Evolutionary conservation across 768 basidiomycete genomes (phyloP).

Genomic region (Lepiota subincarnata): DNA sequence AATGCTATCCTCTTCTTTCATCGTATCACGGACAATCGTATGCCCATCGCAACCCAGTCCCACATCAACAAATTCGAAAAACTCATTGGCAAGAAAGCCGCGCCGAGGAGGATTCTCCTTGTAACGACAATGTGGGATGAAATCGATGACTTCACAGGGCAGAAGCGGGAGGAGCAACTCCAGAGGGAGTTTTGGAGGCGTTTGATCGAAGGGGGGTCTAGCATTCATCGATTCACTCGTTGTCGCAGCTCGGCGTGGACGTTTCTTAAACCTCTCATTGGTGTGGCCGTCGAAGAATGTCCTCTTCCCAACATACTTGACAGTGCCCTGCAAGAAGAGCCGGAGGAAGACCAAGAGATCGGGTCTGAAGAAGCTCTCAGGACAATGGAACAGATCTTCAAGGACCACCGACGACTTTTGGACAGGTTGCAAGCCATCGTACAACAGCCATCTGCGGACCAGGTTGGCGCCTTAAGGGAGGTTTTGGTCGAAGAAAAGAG

Average conservation of each 20-base stretch:
- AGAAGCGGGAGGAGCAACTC: neutral
- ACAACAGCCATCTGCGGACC: neutral
- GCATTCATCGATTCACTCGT: neutral
- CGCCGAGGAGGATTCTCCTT: constrained; percentile 3
- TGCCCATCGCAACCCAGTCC: constrained; percentile 9
- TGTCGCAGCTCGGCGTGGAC: constrained; percentile 4
- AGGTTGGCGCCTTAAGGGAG: neutral
- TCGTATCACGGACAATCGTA: constrained; percentile 10
- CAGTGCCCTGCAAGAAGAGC: constrained; percentile 8
- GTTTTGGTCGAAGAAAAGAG: constrained; percentile 7
- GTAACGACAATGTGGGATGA: constrained; percentile 12
- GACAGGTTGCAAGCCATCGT: constrained; percentile 5
- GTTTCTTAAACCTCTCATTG: constrained; percentile 5
- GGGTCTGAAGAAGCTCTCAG: constrained; percentile 5
- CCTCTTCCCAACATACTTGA: constrained; percentile 6
- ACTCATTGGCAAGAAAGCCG: constrained; percentile 7
- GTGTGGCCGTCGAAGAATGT: neutral
- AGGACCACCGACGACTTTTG: constrained; percentile 2
- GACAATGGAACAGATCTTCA: constrained; percentile 9
- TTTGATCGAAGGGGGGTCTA: constrained; percentile 10
- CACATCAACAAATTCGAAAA: constrained; percentile 11
- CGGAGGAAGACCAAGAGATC: constrained; percentile 3
- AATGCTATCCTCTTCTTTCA: constrained; percentile 11
- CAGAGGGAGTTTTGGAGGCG: constrained; percentile 6
- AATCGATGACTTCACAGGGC: neutral